These are phyloP conservation scores for Leccinum uliginosum DNA, from an alignment of 768 basidiomycete species.

Conservation along the genomic window DNA sequence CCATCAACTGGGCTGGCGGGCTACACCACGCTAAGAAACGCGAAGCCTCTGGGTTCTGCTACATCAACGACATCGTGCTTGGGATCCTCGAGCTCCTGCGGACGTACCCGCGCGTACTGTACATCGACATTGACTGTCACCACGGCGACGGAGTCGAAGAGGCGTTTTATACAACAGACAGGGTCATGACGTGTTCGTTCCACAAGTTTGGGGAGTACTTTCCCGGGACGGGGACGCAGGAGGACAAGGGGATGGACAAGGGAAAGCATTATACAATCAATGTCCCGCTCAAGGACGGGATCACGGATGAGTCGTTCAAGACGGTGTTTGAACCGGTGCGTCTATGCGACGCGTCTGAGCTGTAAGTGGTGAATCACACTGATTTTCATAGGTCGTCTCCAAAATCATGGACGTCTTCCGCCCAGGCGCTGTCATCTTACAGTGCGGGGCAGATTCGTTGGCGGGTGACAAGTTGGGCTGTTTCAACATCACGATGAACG, in stretches of 20 bases:
- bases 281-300: slow-evolving; percentile 90
- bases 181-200: slow-evolving; percentile 96
- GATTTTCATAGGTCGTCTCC: slow-evolving; percentile 62
- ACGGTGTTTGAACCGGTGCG: slow-evolving; percentile 91
- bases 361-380: neutral
- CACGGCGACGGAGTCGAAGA: slow-evolving; percentile 99
- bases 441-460: slow-evolving; percentile 95
- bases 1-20: slow-evolving; percentile 97
- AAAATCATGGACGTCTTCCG: slow-evolving; percentile 84
- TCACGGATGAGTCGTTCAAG: slow-evolving; percentile 83
- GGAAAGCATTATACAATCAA: slow-evolving; percentile 90
- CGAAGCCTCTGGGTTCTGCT: slow-evolving; percentile 98
- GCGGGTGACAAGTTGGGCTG: slow-evolving; percentile 94
- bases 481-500: slow-evolving; percentile 94
- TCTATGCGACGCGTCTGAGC: neutral
- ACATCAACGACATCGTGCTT: slow-evolving; percentile 97
- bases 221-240: slow-evolving; percentile 76
- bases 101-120: slow-evolving; percentile 80
- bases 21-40: slow-evolving; percentile 99
- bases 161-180: slow-evolving; percentile 95
- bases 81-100: slow-evolving; percentile 89
- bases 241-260: slow-evolving; percentile 78
- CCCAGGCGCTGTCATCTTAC: slow-evolving; percentile 84
- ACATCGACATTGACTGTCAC: slow-evolving; percentile 98
- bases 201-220: slow-evolving; percentile 92